Percentiles rank a stretch among this genome's conserved stretches.
Conservation (phyloP, 345 rosid species). For the Acer saccharum region DNA sequence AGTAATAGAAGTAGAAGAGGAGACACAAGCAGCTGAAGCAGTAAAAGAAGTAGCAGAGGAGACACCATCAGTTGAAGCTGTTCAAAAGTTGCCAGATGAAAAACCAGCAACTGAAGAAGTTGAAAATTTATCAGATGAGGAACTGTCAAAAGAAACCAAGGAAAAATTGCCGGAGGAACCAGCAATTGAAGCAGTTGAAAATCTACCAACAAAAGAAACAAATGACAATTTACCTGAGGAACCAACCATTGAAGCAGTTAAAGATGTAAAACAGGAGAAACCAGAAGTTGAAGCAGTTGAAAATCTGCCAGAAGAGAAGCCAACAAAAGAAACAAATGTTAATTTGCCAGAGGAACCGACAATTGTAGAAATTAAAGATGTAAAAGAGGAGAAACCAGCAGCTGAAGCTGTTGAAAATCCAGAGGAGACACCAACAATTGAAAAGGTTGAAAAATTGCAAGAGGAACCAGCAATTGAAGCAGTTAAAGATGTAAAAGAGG, state of each 20-base stretch:
- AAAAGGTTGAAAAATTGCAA: neutral
- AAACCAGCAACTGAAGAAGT: conserved; percentile 7
- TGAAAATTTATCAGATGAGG: conserved; percentile 8
- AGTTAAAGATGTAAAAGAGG: neutral
- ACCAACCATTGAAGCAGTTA: conserved; percentile 9
- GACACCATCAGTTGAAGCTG: conserved; percentile 11
- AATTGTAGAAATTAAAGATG: conserved; percentile 8
- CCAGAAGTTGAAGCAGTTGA: conserved; percentile 11
- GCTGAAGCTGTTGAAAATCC: neutral
- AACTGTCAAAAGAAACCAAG: neutral
- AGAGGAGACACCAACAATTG: too few relatives aligned
- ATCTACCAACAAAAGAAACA: neutral
- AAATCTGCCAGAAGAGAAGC: neutral
- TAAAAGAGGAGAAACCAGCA: conserved; percentile 12
- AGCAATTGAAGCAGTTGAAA: conserved; percentile 11
- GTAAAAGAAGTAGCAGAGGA: neutral
- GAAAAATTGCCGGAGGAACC: neutral
- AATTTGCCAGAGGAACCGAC: conserved; percentile 2
- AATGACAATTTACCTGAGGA: conserved; percentile 9
- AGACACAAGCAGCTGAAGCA: conserved; percentile 4
- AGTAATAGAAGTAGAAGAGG: conserved; percentile 2
- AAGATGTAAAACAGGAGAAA: neutral
- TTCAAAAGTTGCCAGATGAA: conserved; percentile 6
- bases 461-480: conserved; percentile 12
- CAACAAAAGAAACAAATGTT: conserved; percentile 17